Percentiles rank a stretch among this genome's conserved stretches.
These are phyloP conservation scores for Cyclotella choctawhatcheeana DNA, from an alignment of 108 stramenopile species.

Conservation along the genomic window DNA sequence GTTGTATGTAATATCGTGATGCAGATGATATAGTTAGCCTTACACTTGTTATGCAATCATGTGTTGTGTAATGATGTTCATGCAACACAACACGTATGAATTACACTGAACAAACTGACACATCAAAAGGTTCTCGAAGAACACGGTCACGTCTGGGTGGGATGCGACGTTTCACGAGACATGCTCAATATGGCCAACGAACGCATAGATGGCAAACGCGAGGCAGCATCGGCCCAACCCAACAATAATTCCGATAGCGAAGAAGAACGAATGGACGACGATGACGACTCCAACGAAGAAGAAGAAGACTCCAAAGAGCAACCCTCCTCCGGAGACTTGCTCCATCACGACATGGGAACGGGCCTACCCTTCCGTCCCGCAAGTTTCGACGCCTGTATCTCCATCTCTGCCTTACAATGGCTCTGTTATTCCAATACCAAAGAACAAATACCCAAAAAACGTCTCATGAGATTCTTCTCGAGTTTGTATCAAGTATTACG, in stretches of 20 bases:
- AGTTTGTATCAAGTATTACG: conserved; percentile 93
- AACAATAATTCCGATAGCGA: conserved; percentile 18
- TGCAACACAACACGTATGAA: neutral
- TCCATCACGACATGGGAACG: conserved; percentile 98
- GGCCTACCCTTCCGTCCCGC: conserved; percentile 98
- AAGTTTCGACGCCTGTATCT: conserved; percentile 98
- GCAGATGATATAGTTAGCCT: too few relatives aligned
- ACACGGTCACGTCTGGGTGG: conserved; percentile 96
- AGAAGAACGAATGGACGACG: too few relatives aligned
- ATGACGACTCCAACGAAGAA: conserved; percentile 38
- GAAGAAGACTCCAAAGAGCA: conserved; percentile 23
- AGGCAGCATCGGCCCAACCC: conserved; percentile 16
- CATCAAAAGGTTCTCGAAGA: conserved; percentile 78
- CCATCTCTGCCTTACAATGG: conserved; percentile 99
- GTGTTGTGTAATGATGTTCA: too few relatives aligned
- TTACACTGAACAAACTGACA: neutral
- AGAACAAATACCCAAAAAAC: conserved; percentile 86
- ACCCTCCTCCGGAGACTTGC: conserved; percentile 77
- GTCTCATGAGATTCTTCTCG: conserved; percentile 95
- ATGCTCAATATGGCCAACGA: conserved; percentile 98
- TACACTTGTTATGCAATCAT: too few relatives aligned
- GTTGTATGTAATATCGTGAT: neutral
- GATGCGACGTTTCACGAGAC: conserved; percentile 94
- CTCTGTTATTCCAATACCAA: conserved; percentile 96
- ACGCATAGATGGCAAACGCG: conserved; percentile 74